These are phyloP conservation scores for Paraurostyla sp. DNA, from an alignment of 73 alveolate species.

Conservation along the genomic window DNA sequence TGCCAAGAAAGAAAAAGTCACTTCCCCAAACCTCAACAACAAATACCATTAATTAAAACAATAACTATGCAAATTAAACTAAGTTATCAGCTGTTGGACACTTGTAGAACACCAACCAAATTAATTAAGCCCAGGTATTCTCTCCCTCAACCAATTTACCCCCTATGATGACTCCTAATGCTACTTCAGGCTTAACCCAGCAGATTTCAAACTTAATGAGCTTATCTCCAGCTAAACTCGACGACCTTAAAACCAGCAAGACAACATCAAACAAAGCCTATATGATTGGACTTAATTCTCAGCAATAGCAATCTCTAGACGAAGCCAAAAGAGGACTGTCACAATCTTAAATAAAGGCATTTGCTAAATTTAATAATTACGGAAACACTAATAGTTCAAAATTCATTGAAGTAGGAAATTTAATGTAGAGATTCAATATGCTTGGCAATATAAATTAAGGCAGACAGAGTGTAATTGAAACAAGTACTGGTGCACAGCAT, in stretches of 20 bases:
- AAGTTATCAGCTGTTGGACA: not conserved
- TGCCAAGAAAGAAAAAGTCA: conserved; percentile 29
- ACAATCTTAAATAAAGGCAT: not conserved
- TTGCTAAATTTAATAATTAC: not conserved
- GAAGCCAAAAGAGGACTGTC: not conserved
- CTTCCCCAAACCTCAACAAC: not conserved
- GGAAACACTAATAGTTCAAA: not conserved
- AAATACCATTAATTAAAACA: not conserved
- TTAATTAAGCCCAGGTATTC: not conserved
- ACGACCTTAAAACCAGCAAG: not conserved
- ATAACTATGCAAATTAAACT: not conserved
- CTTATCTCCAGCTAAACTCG: conserved; percentile 10
- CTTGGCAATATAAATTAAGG: not conserved
- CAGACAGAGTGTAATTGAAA: not conserved
- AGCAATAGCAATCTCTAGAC: not conserved
- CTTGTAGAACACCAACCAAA: not conserved
- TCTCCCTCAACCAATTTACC: too few species aligned
- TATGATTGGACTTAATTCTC: not conserved
- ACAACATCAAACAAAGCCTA: conserved; percentile 23
- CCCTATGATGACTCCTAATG: conserved; percentile 27
- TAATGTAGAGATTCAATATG: conserved; percentile 11
- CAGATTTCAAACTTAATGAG: not conserved
- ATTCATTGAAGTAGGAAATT: not conserved
- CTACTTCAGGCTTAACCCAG: not conserved
- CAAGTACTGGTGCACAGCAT: too few species aligned